Conservation (phyloP, 1,284 basidiomycete genomes). For the Sanghuangporus sanghuang region DNA sequence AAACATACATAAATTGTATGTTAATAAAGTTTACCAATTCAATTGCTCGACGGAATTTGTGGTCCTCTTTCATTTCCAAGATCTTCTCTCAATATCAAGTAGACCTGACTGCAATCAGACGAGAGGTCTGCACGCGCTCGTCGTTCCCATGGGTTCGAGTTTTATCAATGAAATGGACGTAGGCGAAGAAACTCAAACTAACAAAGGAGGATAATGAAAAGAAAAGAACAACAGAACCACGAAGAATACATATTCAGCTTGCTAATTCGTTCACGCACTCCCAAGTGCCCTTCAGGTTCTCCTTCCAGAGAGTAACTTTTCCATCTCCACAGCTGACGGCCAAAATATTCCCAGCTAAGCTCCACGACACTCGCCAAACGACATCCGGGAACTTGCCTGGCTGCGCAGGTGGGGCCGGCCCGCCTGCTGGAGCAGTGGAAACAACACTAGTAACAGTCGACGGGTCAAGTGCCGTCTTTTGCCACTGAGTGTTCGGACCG, state of each 20-base stretch:
- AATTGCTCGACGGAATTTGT: too few species aligned
- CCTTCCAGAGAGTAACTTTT: constrained; percentile 98
- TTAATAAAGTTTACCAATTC: too few species aligned
- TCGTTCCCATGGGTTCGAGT: too few species aligned
- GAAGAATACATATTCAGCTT: constrained; percentile 43
- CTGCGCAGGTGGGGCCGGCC: constrained; percentile 23
- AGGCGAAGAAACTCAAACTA: neutral
- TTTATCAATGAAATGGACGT: too few species aligned
- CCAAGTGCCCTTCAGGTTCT: constrained; percentile 91
- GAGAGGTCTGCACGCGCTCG: too few species aligned
- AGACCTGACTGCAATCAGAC: too few species aligned
- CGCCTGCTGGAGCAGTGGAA: constrained; percentile 31
- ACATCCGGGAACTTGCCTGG: constrained; percentile 87
- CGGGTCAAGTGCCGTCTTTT: constrained; percentile 81
- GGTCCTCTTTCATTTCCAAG: too few species aligned
- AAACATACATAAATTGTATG: too few species aligned
- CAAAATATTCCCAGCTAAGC: constrained; percentile 91
- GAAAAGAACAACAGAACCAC: neutral
- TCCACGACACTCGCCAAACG: constrained; percentile 98
- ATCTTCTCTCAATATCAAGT: too few species aligned
- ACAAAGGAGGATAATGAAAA: neutral
- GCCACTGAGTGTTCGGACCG: constrained; percentile 74
- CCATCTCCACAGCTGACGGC: constrained; percentile 98
- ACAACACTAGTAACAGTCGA: constrained; percentile 44
- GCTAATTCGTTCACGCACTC: constrained; percentile 95